Evolutionary conservation across 768 basidiomycete species (phyloP).

Genomic region (Pulveroboletus frians): DNA sequence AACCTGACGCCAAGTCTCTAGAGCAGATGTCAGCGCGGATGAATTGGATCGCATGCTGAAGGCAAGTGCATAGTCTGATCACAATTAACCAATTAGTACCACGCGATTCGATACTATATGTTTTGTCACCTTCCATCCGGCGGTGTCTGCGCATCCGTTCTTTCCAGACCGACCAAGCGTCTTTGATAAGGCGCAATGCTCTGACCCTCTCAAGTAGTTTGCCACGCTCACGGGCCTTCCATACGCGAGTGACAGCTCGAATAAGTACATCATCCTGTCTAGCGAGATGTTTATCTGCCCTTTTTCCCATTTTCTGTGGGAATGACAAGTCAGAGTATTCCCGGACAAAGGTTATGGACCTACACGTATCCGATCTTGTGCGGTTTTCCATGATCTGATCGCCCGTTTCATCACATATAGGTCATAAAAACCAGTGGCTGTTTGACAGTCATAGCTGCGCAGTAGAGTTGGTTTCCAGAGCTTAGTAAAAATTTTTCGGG

Average conservation of each 20-base stretch:
- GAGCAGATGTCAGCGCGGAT: conserved; percentile 29
- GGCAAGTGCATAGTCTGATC: conserved; percentile 44
- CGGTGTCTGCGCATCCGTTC: conserved; percentile 36
- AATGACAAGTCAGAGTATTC: conserved; percentile 8
- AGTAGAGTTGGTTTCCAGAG: conserved; percentile 3
- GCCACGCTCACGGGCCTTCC: conserved; percentile 66
- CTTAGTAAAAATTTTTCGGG: neutral
- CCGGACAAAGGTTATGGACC: conserved; percentile 15
- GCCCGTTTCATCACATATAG: conserved; percentile 39
- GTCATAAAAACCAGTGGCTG: conserved; percentile 42
- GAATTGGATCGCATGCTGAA: conserved; percentile 46
- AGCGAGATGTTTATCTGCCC: conserved; percentile 50
- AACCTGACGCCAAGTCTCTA: conserved; percentile 45
- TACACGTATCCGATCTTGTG: conserved; percentile 47
- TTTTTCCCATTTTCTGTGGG: conserved; percentile 49
- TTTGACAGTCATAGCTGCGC: conserved; percentile 40
- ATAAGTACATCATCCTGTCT: conserved; percentile 56
- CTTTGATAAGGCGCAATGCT: conserved; percentile 40
- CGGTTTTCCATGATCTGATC: conserved; percentile 52
- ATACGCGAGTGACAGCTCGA: conserved; percentile 54
- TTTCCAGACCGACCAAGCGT: conserved; percentile 49
- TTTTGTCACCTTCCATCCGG: conserved; percentile 41
- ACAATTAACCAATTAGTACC: conserved; percentile 15
- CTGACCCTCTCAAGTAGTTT: conserved; percentile 51
- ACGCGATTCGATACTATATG: neutral